These are phyloP conservation scores for Saccharomyces mikatae DNA, from an alignment of 805 yeast genomes.

Conservation along the genomic window DNA sequence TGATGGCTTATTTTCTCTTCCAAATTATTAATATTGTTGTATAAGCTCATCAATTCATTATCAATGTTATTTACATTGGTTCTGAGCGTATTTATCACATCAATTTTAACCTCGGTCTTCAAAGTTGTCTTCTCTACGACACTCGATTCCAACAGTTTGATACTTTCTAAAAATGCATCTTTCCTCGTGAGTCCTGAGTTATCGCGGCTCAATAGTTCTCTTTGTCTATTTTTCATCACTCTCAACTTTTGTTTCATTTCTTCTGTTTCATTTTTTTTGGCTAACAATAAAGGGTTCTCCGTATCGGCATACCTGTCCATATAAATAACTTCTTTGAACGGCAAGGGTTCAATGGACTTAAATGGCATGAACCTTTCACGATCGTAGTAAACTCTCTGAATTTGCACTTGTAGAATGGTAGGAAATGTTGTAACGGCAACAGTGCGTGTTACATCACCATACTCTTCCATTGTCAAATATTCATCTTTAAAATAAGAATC, in stretches of 20 bases:
- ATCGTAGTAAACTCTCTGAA: slow-evolving; percentile 89
- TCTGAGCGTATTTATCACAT: slow-evolving; percentile 29
- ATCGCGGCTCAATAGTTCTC: slow-evolving; percentile 37
- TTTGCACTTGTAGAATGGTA: slow-evolving; percentile 78
- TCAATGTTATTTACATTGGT: slow-evolving; percentile 41
- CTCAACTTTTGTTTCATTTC: slow-evolving; percentile 52
- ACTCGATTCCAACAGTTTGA: slow-evolving; percentile 44
- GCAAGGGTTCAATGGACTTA: slow-evolving; percentile 74
- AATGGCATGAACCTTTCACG: slow-evolving; percentile 63
- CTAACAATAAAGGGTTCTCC: slow-evolving; percentile 43
- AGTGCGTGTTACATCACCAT: slow-evolving; percentile 66
- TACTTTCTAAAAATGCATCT: slow-evolving; percentile 49
- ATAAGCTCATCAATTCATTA: slow-evolving; percentile 37
- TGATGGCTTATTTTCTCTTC: slow-evolving; percentile 47
- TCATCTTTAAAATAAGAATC: slow-evolving; percentile 75
- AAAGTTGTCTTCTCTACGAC: slow-evolving; percentile 38
- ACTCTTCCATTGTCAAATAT: slow-evolving; percentile 52
- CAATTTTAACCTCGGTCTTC: slow-evolving; percentile 22
- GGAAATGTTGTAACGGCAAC: slow-evolving; percentile 70
- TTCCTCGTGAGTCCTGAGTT: slow-evolving; percentile 42
- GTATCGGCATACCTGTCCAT: slow-evolving; percentile 85
- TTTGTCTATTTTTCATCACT: slow-evolving; percentile 37
- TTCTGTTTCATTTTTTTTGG: slow-evolving; percentile 46
- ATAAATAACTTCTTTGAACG: slow-evolving; percentile 67
- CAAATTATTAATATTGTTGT: slow-evolving; percentile 37